A percentile compares a stretch with the other conserved stretches of the same genome.
phyloP scores from a whole-genome alignment of 2,329 filamentous ascomycete species.

The Sporothrix euskadiensis region DNA sequence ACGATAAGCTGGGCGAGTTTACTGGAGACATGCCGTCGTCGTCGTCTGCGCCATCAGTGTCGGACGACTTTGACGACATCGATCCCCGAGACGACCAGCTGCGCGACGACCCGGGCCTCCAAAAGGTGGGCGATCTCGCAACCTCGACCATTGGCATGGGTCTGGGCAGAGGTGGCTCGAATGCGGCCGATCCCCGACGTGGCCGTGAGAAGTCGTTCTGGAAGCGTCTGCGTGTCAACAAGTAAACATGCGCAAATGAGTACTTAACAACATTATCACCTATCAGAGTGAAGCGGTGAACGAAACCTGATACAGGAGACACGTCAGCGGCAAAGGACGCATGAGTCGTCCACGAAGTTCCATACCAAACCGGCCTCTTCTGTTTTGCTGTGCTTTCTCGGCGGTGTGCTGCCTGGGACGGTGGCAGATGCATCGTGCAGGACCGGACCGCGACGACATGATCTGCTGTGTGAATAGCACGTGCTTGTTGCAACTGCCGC shows the following conservation, averaged over 20 bases:
- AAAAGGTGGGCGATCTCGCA: conserved; percentile 34
- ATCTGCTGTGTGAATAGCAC: background rate
- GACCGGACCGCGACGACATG: background rate
- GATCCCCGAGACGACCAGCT: conserved; percentile 51
- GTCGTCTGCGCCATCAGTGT: conserved; percentile 20
- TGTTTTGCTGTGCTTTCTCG: background rate
- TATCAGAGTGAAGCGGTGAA: background rate
- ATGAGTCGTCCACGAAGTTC: background rate
- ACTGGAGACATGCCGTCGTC: conserved; percentile 15
- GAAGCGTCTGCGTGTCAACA: conserved; percentile 35
- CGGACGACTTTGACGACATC: conserved; percentile 44
- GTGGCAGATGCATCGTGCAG: background rate
- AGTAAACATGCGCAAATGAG: conserved; percentile 20
- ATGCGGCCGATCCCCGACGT: conserved; percentile 25
- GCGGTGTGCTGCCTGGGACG: background rate
- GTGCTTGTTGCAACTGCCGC: background rate
- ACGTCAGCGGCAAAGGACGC: background rate
- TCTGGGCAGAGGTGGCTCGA: conserved; percentile 22
- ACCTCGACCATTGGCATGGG: conserved; percentile 10
- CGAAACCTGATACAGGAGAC: background rate
- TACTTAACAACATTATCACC: background rate
- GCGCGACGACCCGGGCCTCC: conserved; percentile 47
- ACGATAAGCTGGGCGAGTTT: conserved; percentile 33
- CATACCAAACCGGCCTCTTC: no score
- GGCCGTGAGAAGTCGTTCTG: conserved; percentile 34